phyloP scores from a whole-genome alignment of 768 basidiomycete genomes.

The Cantharellus anzutake region DNA sequence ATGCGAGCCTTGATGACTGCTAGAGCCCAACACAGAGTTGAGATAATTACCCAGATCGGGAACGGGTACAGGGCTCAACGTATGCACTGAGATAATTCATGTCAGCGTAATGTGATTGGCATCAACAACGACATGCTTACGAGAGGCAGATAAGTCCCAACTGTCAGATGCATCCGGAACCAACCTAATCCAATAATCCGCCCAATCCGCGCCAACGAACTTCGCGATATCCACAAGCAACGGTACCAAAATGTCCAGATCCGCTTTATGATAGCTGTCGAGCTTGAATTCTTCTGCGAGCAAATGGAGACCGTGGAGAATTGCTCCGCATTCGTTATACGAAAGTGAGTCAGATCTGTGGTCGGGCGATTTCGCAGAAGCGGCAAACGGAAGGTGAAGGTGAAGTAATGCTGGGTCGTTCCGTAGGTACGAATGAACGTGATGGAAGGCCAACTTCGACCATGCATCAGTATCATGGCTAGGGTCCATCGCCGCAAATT shows the following conservation, averaged over 20 bases:
- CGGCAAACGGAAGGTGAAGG: background rate
- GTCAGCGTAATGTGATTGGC: background rate
- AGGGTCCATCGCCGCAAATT: slow-evolving; percentile 13
- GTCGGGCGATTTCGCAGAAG: too few species aligned
- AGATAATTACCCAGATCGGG: slow-evolving; percentile 57
- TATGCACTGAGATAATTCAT: slow-evolving; percentile 24
- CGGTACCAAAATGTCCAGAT: slow-evolving; percentile 38
- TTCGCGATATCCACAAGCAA: slow-evolving; percentile 24
- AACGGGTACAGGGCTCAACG: slow-evolving; percentile 53
- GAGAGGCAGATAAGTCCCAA: background rate
- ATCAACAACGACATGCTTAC: background rate
- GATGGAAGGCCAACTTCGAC: background rate
- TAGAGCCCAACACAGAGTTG: slow-evolving; percentile 30
- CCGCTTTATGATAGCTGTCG: slow-evolving; percentile 32
- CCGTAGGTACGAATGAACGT: slow-evolving; percentile 6
- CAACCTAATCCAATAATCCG: slow-evolving; percentile 79
- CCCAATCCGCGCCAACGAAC: slow-evolving; percentile 65
- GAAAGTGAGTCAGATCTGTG: background rate
- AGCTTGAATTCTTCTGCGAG: slow-evolving; percentile 34
- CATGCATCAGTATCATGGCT: background rate
- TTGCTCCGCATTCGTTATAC: slow-evolving; percentile 17
- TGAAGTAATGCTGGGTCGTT: slow-evolving; percentile 4
- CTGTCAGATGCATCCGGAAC: slow-evolving; percentile 38
- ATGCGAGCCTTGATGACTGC: slow-evolving; percentile 25
- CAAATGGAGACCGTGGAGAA: slow-evolving; percentile 60